Evolutionary conservation across 139 green algal species (phyloP).

Genomic region (Tetraselmis striata): DNA sequence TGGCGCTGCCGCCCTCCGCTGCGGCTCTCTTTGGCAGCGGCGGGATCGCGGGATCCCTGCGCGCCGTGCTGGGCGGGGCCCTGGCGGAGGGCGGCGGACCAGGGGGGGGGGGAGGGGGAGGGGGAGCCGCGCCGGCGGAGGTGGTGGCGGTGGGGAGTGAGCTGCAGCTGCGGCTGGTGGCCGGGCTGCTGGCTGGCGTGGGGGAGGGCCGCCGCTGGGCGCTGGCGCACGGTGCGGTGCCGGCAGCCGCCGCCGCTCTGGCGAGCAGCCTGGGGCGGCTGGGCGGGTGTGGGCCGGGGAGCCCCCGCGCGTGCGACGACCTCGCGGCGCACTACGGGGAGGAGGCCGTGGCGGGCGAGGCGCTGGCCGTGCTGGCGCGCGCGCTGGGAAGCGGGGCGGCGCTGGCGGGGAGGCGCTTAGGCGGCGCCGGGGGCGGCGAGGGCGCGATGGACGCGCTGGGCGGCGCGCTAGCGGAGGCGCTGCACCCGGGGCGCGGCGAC

Average conservation of each 20-base stretch:
- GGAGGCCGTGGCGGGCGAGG: neutral
- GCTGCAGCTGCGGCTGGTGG: neutral
- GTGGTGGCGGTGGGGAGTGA: neutral
- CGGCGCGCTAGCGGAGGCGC: neutral
- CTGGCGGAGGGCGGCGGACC: too few relatives aligned
- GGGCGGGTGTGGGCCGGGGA: too few relatives aligned
- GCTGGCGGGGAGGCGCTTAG: too few relatives aligned
- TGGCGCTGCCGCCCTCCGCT: neutral
- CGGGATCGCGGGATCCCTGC: too few relatives aligned
- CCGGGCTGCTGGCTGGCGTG: neutral
- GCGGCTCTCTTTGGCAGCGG: too few relatives aligned
- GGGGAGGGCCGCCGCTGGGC: neutral
- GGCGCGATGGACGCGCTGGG: too few relatives aligned
- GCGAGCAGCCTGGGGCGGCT: too few relatives aligned
- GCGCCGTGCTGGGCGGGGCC: too few relatives aligned
- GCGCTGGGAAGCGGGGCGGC: neutral
- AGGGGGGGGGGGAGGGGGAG: too few relatives aligned
- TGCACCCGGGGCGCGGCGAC: neutral
- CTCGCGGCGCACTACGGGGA: neutral
- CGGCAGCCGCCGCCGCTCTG: too few relatives aligned
- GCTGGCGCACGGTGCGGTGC: neutral
- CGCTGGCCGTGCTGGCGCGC: neutral
- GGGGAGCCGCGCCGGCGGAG: too few relatives aligned
- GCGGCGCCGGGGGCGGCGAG: neutral
- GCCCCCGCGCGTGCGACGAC: too few relatives aligned